These are phyloP conservation scores for Anacardium occidentale DNA, from an alignment of 345 rosid genomes.

Conservation along the genomic window DNA sequence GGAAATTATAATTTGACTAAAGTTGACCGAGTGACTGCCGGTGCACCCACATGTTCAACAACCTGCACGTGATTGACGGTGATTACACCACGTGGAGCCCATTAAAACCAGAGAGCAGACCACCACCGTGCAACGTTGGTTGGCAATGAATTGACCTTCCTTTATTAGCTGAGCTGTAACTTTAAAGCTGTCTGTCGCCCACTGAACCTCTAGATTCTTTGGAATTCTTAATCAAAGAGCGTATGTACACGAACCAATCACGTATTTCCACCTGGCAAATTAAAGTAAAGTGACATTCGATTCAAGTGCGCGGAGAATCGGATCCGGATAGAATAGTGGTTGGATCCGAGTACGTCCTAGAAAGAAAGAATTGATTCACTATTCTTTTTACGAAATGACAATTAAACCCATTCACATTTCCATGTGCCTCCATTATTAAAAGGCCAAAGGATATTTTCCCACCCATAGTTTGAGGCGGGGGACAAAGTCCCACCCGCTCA, in stretches of 20 bases:
- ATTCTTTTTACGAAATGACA: too few species aligned
- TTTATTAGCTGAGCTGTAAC: constrained; percentile 1
- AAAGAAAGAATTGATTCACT: not conserved
- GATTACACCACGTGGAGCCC: constrained; percentile 5
- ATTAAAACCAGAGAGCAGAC: not conserved
- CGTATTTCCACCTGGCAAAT: too few species aligned
- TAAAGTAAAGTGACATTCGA: too few species aligned
- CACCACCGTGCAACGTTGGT: not conserved
- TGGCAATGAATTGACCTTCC: not conserved
- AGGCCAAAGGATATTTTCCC: too few species aligned
- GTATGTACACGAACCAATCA: not conserved
- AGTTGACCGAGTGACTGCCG: not conserved
- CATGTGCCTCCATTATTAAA: too few species aligned
- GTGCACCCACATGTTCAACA: not conserved
- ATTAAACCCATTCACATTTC: too few species aligned
- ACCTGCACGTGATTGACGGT: constrained; percentile 27
- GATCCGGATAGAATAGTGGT: not conserved
- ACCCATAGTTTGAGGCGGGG: too few species aligned
- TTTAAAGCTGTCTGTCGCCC: constrained; percentile 8
- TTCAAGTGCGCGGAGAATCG: constrained; percentile 1
- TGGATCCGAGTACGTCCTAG: not conserved
- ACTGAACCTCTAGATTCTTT: not conserved
- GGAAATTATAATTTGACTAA: not conserved
- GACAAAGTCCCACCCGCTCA: too few species aligned
- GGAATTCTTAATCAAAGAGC: not conserved